Evolutionary conservation across 2,329 filamentous ascomycete species (phyloP), one percentile per base, ranked within the genome.

Genomic region (Trichoderma gracile): DNA sequence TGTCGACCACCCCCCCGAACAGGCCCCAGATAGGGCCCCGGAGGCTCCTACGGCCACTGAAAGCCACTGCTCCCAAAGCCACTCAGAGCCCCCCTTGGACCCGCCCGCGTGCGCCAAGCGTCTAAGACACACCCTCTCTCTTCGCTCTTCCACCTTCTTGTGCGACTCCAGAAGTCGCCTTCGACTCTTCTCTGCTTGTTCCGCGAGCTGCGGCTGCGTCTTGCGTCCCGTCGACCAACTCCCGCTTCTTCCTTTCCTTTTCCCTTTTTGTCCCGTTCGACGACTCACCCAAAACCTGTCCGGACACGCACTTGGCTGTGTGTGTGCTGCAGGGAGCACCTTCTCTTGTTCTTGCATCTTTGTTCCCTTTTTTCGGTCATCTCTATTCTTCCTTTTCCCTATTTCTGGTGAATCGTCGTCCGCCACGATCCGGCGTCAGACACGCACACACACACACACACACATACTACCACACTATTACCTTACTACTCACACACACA

Each of bases 31-130:
- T 17, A 47, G 38, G 43, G 19, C 45, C 30, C 27, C n/a, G 49
- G 30, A 54, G 46, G 49, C 54, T 23, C 56, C 46, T 25, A 60
- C 42, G 42, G 38, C 45, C 10, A 38, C 33, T 30, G 12, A 59
- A 50, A 50, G 47, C 45, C 30, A 30, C 30, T 30, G 30, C 9
- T 9, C 30, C 33, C 33, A 38, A 38, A 14, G 33, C 33, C 33
- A 38, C 27, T 27, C 30, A 23, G n/a, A 23, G 15, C 63, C 63
- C 56, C 63, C 47, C 56, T 38, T 38, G 38, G 65, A 66, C 65
- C 65, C 65, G 65, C 65, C 65, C 65, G 33, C 65, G 58, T 63
- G 64, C 64, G 64, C 64, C 64, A 65, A 63, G 58, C 50, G 52
- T 65, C 63, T 65, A 54, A 54, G 52, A 64, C 46, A 63, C 64